A percentile compares a stretch with the other conserved stretches of the same genome.
Evolutionary conservation across 108 stramenopile genomes (phyloP).

Genomic region (Nitzschia palea): DNA sequence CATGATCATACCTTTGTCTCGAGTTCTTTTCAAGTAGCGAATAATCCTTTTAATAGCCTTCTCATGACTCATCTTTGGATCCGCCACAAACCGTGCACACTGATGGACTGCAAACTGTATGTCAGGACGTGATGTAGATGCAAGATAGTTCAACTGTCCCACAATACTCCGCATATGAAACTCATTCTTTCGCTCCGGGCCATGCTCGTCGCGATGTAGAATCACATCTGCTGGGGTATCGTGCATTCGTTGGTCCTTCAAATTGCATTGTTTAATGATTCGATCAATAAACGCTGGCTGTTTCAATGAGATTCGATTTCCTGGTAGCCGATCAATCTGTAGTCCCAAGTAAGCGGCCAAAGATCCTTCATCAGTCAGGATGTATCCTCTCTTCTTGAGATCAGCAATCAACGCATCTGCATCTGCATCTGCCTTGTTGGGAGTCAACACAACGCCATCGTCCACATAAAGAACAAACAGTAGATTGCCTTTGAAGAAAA

Average conservation of each 20-base stretch:
- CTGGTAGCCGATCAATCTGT: not conserved
- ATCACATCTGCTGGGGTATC: not conserved
- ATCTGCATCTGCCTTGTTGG: not conserved
- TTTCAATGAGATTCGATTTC: not conserved
- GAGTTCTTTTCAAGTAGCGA: constrained; percentile 37
- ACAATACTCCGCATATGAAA: constrained; percentile 24
- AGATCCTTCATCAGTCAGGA: constrained; percentile 17
- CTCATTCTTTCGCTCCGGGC: not conserved
- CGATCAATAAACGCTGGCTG: constrained; percentile 16
- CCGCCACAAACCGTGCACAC: constrained; percentile 22
- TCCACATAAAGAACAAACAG: constrained; percentile 13
- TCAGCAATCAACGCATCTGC: constrained; percentile 8
- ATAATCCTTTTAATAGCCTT: constrained; percentile 38
- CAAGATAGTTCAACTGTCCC: constrained; percentile 38
- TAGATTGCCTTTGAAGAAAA: constrained; percentile 16
- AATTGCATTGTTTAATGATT: constrained; percentile 3
- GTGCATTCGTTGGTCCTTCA: not conserved
- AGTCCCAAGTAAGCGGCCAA: constrained; percentile 15
- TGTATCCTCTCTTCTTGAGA: not conserved
- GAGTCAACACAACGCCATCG: constrained; percentile 14
- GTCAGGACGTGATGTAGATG: constrained; percentile 25
- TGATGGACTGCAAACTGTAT: constrained; percentile 31
- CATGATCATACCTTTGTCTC: constrained; percentile 26
- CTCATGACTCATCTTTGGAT: constrained; percentile 32
- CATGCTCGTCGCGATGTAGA: constrained; percentile 6